phyloP scores from a whole-genome alignment of 441 rosid genomes.

The Pelargonium exstipulatum region DNA sequence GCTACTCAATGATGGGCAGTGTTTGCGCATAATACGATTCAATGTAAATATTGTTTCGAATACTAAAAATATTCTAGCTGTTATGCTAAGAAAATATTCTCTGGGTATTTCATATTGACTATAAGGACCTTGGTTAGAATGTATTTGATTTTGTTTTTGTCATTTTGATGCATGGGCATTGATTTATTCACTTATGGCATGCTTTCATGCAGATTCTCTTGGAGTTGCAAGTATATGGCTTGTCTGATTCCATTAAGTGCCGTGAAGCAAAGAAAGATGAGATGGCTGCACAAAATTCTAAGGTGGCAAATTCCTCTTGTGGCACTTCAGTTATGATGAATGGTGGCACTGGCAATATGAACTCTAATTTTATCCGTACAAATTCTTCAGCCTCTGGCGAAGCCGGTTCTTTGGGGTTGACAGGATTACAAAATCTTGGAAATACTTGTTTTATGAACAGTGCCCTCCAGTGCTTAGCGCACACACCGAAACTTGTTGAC shows the following conservation, averaged over 20 bases:
- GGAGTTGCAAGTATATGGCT: constrained; percentile 73
- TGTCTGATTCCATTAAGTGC: constrained; percentile 61
- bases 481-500: constrained; percentile 73
- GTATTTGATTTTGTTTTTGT: constrained; percentile 1
- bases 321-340: constrained; percentile 33
- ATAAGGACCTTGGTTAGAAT: not conserved
- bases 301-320: constrained; percentile 30
- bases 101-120: not conserved
- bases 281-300: constrained; percentile 32
- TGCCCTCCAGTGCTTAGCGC: constrained; percentile 74
- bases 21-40: not conserved
- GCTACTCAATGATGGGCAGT: constrained; percentile 5
- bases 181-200: constrained; percentile 15
- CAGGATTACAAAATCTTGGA: constrained; percentile 77
- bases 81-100: not conserved
- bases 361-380: constrained; percentile 34
- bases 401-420: constrained; percentile 66
- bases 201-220: constrained; percentile 46
- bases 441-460: constrained; percentile 85
- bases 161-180: constrained; percentile 15
- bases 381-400: constrained; percentile 45
- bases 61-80: constrained; percentile 1
- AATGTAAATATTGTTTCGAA: not conserved
- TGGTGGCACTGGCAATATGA: constrained; percentile 41
- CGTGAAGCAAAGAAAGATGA: constrained; percentile 63